A percentile compares a stretch with the other conserved stretches of the same genome.
phyloP scores from a whole-genome alignment of 495 filamentous ascomycete genomes.

The Penicillium salamii region DNA sequence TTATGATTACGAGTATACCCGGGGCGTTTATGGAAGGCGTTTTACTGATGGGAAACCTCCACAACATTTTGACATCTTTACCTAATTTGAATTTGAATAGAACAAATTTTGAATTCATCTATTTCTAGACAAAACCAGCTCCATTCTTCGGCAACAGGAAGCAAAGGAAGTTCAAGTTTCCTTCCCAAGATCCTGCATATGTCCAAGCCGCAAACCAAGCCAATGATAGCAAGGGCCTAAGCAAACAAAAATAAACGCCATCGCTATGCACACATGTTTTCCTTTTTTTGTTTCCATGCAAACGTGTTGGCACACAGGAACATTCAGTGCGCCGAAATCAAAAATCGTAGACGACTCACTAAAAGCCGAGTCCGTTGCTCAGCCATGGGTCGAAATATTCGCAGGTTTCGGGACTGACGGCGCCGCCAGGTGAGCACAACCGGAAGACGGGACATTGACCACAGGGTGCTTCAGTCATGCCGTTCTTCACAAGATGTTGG shows the following conservation, averaged over 20 bases:
- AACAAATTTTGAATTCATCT: background rate
- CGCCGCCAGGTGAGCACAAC: conserved; percentile 82
- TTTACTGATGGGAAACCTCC: too few relatives aligned
- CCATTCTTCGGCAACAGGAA: conserved; percentile 1
- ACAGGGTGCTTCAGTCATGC: conserved; percentile 85
- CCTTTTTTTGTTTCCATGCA: conserved; percentile 17
- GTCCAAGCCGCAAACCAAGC: conserved; percentile 7
- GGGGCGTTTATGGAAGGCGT: conserved; percentile 13
- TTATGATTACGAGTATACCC: conserved; percentile 18
- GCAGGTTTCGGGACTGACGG: conserved; percentile 84
- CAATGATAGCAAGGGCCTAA: conserved; percentile 6
- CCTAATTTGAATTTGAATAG: background rate
- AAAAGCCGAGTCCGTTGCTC: conserved; percentile 37
- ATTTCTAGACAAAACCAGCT: conserved; percentile 2
- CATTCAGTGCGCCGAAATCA: conserved; percentile 7
- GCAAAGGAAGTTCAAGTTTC: background rate
- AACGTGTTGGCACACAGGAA: conserved; percentile 9
- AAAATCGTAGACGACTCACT: background rate
- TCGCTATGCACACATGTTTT: conserved; percentile 37
- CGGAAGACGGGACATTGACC: conserved; percentile 92
- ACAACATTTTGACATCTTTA: too few relatives aligned
- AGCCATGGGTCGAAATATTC: conserved; percentile 90
- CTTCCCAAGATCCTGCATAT: background rate
- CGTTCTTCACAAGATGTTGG: conserved; percentile 48
- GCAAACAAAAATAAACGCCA: conserved; percentile 35